These are phyloP conservation scores for Colletotrichum ledebouriae DNA, from an alignment of 2,329 filamentous ascomycete genomes.

Conservation along the genomic window DNA sequence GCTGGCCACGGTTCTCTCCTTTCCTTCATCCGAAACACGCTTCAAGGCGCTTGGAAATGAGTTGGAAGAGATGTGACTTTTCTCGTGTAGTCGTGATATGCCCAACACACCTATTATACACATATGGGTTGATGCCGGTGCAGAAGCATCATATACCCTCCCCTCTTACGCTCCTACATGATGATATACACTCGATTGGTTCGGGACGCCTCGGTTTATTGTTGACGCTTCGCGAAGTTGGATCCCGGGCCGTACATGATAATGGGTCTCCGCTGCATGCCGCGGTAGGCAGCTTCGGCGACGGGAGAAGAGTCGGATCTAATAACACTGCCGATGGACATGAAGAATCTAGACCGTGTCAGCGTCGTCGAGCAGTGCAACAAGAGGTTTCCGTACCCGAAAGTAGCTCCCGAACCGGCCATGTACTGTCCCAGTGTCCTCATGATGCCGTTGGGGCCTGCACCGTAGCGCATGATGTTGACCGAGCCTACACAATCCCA, in stretches of 20 bases:
- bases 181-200: conserved; percentile 33
- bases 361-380: background rate
- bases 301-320: conserved; percentile 88
- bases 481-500: conserved; percentile 75
- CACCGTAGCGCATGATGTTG: conserved; percentile 95
- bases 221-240: conserved; percentile 43
- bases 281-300: conserved; percentile 80
- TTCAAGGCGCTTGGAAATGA: background rate
- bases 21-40: no score
- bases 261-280: conserved; percentile 80
- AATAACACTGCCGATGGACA: conserved; percentile 98
- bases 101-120: conserved; percentile 40
- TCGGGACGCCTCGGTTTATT: conserved; percentile 19
- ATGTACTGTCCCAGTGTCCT: conserved; percentile 97
- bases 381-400: conserved; percentile 75
- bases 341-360: conserved; percentile 79
- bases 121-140: conserved; percentile 32
- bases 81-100: conserved; percentile 40
- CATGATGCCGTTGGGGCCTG: conserved; percentile 93
- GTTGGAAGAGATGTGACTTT: conserved; percentile 29
- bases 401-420: conserved; percentile 93
- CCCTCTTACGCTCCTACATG: conserved; percentile 29
- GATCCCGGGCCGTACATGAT: conserved; percentile 65
- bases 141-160: conserved; percentile 19
- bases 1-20: no score